Evolutionary conservation across 2,329 filamentous ascomycete species (phyloP).

Genomic region (Metarhizium humberi): DNA sequence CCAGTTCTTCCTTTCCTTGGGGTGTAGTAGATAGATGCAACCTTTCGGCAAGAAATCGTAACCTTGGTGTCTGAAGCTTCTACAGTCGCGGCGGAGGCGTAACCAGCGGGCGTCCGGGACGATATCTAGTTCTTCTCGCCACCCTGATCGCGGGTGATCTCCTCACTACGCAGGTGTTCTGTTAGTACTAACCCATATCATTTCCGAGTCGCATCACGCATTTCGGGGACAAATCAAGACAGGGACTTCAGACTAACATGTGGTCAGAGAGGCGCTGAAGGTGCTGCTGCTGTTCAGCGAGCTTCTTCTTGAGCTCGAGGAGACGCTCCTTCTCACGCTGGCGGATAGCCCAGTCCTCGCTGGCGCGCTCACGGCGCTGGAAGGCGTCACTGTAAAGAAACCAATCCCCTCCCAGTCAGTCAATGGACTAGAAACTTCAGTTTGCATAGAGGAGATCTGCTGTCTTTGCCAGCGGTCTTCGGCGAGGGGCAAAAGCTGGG

Average conservation of each 20-base stretch:
- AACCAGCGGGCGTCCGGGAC: not conserved
- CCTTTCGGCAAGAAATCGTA: not conserved
- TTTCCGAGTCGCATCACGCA: not conserved
- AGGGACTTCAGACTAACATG: constrained; percentile 46
- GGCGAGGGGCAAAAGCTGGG: not conserved
- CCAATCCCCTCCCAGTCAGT: constrained; percentile 1
- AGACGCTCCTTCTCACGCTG: constrained; percentile 91
- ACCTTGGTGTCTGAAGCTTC: not conserved
- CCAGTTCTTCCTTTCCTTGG: not conserved
- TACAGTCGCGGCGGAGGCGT: not conserved
- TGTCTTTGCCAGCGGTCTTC: not conserved
- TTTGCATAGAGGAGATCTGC: not conserved
- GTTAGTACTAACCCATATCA: constrained; percentile 1
- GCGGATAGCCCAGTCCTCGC: constrained; percentile 76
- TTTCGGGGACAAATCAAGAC: not conserved
- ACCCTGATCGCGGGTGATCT: constrained; percentile 63
- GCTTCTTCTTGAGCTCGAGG: constrained; percentile 60
- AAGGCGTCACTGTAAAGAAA: constrained; percentile 65
- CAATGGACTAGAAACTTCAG: not conserved
- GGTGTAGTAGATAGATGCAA: not conserved
- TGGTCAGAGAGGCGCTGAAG: constrained; percentile 77
- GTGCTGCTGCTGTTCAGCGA: constrained; percentile 71
- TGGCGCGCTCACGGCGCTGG: constrained; percentile 81
- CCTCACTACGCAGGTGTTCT: constrained; percentile 46
- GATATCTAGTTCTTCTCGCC: constrained; percentile 52